Conservation (phyloP, 2,329 filamentous ascomycete species). For the Ophioceras dolichostomum region DNA sequence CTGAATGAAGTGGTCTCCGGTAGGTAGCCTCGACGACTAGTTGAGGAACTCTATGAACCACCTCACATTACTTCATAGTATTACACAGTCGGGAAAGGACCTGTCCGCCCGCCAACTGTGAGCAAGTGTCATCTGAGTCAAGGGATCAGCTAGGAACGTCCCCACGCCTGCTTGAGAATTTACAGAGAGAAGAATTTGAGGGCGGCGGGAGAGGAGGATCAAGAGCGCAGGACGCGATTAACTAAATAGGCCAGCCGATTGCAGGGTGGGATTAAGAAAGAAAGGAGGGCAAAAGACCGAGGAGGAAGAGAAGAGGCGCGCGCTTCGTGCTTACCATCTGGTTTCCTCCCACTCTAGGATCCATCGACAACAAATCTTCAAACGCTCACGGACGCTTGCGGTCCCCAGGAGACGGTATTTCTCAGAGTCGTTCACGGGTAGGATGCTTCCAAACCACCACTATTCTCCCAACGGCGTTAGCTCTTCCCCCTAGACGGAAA, state of each 20-base stretch:
- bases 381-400: slow-evolving; percentile 62
- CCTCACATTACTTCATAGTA: no score
- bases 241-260: no score
- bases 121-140: not conserved
- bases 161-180: slow-evolving; percentile 1
- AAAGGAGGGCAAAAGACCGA: no score
- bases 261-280: no score
- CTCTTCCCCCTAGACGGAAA: no score
- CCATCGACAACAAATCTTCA: slow-evolving; percentile 78
- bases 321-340: slow-evolving; percentile 2
- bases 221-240: no score
- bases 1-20: no score
- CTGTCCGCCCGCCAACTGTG: not conserved
- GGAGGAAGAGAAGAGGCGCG: no score
- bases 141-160: not conserved
- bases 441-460: slow-evolving; percentile 80
- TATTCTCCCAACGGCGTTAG: no score
- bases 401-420: slow-evolving; percentile 67
- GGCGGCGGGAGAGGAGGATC: not conserved
- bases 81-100: not conserved
- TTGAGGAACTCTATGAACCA: no score
- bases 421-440: slow-evolving; percentile 65
- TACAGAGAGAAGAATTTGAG: not conserved
- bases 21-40: no score
- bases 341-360: slow-evolving; percentile 54